Percentiles rank a stretch among this genome's conserved stretches.
Evolutionary conservation across 202 grass and related monocot genomes (phyloP).

Genomic region (Musa balbisiana): DNA sequence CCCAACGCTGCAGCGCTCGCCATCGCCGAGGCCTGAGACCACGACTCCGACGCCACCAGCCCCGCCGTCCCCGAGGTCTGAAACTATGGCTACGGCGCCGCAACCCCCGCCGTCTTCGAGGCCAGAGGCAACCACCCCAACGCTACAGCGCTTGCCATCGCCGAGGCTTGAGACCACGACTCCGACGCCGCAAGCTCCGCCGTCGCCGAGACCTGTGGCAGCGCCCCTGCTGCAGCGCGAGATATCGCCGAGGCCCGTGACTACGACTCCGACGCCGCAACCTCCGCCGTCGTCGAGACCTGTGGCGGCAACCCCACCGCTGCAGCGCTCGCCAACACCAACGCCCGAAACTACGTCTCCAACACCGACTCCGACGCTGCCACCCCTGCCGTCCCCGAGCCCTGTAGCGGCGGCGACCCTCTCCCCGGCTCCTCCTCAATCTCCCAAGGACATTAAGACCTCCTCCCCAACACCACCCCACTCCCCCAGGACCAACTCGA

Average conservation of each 20-base stretch:
- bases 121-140: background rate
- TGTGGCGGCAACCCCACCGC: background rate
- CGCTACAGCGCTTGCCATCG: background rate
- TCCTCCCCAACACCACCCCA: conserved; percentile 25
- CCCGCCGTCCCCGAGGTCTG: too few species aligned
- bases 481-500: background rate
- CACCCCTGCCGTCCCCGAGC: background rate
- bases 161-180: background rate
- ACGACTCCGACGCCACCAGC: background rate
- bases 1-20: background rate
- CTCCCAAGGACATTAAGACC: conserved; percentile 38
- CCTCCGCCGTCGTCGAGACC: background rate
- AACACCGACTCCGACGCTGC: background rate
- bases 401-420: background rate
- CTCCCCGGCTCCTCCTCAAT: conserved; percentile 18
- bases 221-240: background rate
- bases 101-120: background rate
- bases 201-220: background rate
- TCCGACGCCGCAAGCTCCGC: background rate
- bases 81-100: background rate
- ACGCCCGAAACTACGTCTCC: background rate
- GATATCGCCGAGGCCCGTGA: too few species aligned
- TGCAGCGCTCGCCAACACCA: background rate
- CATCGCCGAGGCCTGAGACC: background rate
- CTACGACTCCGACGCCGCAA: background rate